phyloP scores from a whole-genome alignment of 768 basidiomycete species.

The Mrakia frigida region DNA sequence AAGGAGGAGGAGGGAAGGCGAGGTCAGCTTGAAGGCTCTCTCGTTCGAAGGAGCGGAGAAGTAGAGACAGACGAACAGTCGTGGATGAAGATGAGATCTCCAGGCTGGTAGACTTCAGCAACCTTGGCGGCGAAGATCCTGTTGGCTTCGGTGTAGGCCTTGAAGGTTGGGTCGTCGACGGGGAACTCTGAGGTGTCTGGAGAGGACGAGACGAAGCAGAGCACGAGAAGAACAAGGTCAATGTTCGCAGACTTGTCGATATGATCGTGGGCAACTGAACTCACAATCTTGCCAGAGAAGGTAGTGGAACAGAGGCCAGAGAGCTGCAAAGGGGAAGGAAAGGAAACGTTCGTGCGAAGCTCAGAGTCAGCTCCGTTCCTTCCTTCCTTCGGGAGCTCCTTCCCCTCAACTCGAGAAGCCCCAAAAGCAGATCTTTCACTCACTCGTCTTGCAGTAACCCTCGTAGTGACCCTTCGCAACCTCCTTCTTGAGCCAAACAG shows the following conservation, averaged over 20 bases:
- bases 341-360: constrained; percentile 15
- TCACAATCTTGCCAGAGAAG: constrained; percentile 81
- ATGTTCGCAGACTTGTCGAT: too few relatives aligned
- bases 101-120: constrained; percentile 69
- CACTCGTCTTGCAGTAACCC: constrained; percentile 95
- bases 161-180: constrained; percentile 69
- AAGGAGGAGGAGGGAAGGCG: too few relatives aligned
- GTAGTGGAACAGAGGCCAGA: constrained; percentile 99
- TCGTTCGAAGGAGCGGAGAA: not conserved
- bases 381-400: not conserved
- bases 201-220: not conserved
- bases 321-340: constrained; percentile 53
- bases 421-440: constrained; percentile 43
- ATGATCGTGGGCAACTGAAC: not conserved
- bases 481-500: constrained; percentile 85
- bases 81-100: constrained; percentile 75
- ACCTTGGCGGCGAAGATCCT: constrained; percentile 76
- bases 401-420: too few relatives aligned
- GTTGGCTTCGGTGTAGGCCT: constrained; percentile 75
- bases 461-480: constrained; percentile 92
- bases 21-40: not conserved
- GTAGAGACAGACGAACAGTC: constrained; percentile 52
- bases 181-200: constrained; percentile 75
- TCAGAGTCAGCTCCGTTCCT: not conserved
- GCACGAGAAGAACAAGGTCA: not conserved